These are phyloP conservation scores for Volutella citrinella DNA, from an alignment of 2,329 filamentous ascomycete genomes.

Conservation along the genomic window DNA sequence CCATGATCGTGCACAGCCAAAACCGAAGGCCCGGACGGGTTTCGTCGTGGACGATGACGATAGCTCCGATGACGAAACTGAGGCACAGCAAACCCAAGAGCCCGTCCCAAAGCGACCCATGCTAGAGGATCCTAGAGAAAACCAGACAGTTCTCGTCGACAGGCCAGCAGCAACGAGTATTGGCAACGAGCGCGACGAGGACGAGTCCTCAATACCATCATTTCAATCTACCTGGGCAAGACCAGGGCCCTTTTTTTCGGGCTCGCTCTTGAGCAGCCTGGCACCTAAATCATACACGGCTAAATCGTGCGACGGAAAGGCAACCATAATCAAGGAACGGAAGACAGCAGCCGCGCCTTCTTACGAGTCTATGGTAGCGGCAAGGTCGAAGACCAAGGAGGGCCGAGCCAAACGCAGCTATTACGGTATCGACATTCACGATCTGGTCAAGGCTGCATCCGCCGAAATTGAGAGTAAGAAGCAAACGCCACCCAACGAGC, in stretches of 20 bases:
- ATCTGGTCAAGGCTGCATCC: slow-evolving; percentile 69
- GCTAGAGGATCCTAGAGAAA: slow-evolving; percentile 23
- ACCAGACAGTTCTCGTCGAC: slow-evolving; percentile 5
- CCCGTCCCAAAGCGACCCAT: slow-evolving; percentile 31
- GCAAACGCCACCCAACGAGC: slow-evolving; percentile 19
- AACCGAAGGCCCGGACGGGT: slow-evolving; percentile 34
- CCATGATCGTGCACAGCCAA: slow-evolving; percentile 32
- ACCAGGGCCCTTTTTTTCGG: slow-evolving; percentile 25
- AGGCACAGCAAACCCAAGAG: slow-evolving; percentile 3
- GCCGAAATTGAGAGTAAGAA: slow-evolving; percentile 49
- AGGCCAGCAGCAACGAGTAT: slow-evolving; percentile 4
- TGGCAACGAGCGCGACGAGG: slow-evolving; percentile 1
- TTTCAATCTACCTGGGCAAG: slow-evolving; percentile 18
- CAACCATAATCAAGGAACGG: slow-evolving; percentile 54
- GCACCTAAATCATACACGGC: slow-evolving; percentile 37
- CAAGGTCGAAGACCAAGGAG: slow-evolving; percentile 62
- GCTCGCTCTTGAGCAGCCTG: slow-evolving; percentile 23
- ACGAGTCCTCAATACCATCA: too few relatives aligned
- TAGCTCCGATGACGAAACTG: slow-evolving; percentile 27
- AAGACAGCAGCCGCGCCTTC: slow-evolving; percentile 44
- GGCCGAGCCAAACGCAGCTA: slow-evolving; percentile 72
- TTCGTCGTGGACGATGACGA: slow-evolving; percentile 39
- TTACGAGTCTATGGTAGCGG: slow-evolving; percentile 66
- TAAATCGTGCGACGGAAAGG: slow-evolving; percentile 57
- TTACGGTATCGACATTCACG: slow-evolving; percentile 91